Conservation (phyloP, 768 basidiomycete genomes). For the Rhodotorula sphaerocarpa region DNA sequence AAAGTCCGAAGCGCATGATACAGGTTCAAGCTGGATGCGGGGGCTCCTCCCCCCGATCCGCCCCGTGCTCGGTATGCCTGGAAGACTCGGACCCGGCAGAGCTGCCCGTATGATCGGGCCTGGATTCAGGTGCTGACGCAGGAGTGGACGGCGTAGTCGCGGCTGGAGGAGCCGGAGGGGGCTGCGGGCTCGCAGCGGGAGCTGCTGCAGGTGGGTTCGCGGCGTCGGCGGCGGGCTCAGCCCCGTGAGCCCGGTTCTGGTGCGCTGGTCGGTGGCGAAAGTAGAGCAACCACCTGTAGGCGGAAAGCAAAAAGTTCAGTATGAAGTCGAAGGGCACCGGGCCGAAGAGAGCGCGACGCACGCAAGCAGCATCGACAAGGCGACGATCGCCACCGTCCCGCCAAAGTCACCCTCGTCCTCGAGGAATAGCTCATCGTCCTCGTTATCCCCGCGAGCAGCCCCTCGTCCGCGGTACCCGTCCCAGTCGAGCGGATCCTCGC, state of each 20-base stretch:
- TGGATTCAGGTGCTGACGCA: no score
- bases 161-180: background rate
- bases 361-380: conserved; percentile 64
- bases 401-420: conserved; percentile 69
- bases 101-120: no score
- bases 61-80: no score
- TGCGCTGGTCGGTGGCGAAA: conserved; percentile 23
- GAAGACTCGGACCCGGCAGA: no score
- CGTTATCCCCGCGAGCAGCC: conserved; percentile 48
- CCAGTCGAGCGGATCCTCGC: conserved; percentile 53
- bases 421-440: conserved; percentile 65
- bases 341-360: conserved; percentile 45
- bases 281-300: conserved; percentile 31
- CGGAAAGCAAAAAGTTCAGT: accelerated
- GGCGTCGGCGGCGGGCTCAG: conserved; percentile 5
- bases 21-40: no score
- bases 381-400: conserved; percentile 70
- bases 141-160: no score
- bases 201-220: background rate
- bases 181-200: background rate
- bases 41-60: no score
- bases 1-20: no score
- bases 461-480: conserved; percentile 50
- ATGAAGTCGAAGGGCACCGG: no score
- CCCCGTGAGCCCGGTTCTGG: background rate